Base-by-base conservation (phyloP, 1,284 basidiomycete genomes). In the Malassezia caprae region DNA sequence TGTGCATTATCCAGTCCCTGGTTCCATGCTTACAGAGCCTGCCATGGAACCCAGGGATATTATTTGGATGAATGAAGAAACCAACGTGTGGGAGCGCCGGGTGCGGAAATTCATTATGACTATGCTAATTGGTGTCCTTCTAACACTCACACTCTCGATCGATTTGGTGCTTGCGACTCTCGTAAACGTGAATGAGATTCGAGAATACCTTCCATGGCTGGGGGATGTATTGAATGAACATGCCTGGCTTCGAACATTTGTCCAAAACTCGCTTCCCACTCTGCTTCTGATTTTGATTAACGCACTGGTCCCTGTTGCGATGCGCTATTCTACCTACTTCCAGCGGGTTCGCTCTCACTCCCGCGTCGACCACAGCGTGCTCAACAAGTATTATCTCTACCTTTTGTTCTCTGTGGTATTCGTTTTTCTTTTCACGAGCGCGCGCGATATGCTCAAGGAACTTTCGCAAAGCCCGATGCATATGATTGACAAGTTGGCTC, bases 31-130 rank as follows among this genome's bases (percentile, higher is more conserved):
- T 0, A 69, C 71, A 0, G 51, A 51, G 13, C 68, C 68, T 63
- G 91, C 93, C 0, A 91, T 90, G 0, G 93, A 98, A 73, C 93
- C 93, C 8, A 82, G 93, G 41, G 93, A 98, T 73, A 87, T 98
- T 55, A 83, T 96, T 17, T 98, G 93, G 94, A 80, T 83, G 39
- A 91, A 89, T 67, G 85, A 96, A 76, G 85, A 54, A 81, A 84
- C 0, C 76, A 79, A 4, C 72, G 79, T 30, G 77, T 61, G 56
- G 51, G 68, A 70, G 27, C 56, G 68, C 19, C 54, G 69, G 28
- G 50, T 67, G 2, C 62, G 72, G 10, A 64, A 72, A 44, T 51
- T 67, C 4, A 48, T 72, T 21, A 70, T 75, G 24, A 56, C 81
- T 30, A 77, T 82, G 11, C 79, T 82, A 42, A 79, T 83, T 5